Base-by-base conservation (phyloP, 768 basidiomycete genomes). In the Amanita pseudoporphyria region DNA sequence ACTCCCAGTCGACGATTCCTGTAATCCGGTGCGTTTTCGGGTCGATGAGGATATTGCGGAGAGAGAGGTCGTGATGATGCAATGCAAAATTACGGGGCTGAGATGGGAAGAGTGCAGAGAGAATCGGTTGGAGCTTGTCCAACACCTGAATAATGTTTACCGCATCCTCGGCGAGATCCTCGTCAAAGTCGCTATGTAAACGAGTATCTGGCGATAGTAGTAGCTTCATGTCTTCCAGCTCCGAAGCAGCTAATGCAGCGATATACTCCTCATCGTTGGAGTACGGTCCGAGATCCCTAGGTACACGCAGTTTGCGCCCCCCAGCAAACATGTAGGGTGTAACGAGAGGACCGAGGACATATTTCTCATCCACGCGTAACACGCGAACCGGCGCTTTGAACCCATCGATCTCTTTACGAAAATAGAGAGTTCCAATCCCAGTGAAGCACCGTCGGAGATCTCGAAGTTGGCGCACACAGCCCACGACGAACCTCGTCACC, bases 1-100 rank as follows among this genome's bases (percentile, higher is more conserved):
- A 55, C 46, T 58, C 57, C 57, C 57, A 58, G 49, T 58, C 57
- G 28, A 58, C 44, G 28, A 58, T 41, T 38, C 53, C 54, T n/a
- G 55, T 58, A 21, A 58, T 53, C 28, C 52, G 47, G 53, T 48
- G 35, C 31, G 54, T 56, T 18, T 12, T 40, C 22, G 57, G 47
- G 42, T 56, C 47, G 26, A 58, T 47, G 33, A 56, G 37, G 43
- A 58, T 56, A 49, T 58, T 58, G 46, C 19, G 9, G 45, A 49
- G 53, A 22, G 54, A 54, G 42, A 56, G 51, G 33, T 58, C 55
- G 24, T 48, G 54, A 47, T 56, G 57, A 19, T 45, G 44, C 44
- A 45, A 45, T 45, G 44, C 31, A 36, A 37, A 26, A 51, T 30
- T 36, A 45, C 22, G 43, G 44, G 31, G 44, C 44, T 45, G 44